Base-by-base conservation (phyloP, 345 rosid genomes). In the Syzygium oleosum region DNA sequence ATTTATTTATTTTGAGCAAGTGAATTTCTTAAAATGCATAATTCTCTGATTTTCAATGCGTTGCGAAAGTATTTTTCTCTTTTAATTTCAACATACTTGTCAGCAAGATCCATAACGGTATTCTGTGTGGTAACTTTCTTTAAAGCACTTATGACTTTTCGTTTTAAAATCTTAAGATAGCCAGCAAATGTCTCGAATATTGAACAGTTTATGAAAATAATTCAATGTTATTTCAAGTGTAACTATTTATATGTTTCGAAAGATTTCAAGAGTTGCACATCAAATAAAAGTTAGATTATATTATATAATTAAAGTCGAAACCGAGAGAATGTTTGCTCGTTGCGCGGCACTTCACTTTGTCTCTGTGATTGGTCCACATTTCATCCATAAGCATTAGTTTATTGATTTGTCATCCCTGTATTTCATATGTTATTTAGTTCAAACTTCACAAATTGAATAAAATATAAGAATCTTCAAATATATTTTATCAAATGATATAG, bases 161-260 rank as follows among this genome's bases (percentile, higher is more conserved):
- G 16, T 29, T 13, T n/a, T 29, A 55, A 55, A 54, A 55, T 55
- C 22, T 55, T 2, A 55, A 3, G 4, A 55, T 55, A 55, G 27
- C 5, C 27, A 8, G 22, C 3, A 1, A 16, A 31, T 22, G 17
- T 31, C 79, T 68, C 0, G 46, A 68, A 68, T 68, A 2, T 34
- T 17, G 0, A 34, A 9, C 9, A 34, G 79, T 16, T 68, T 9
- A 0, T 0, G 1, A 34, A 2, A 31, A 17, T 4, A 31, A 68
- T 34, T 34, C 43, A 1, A 34, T 0, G 1, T 1, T 17, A 68
- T 68, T 68, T 22, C 43, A 34, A 3, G 0, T 0, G 43, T 0
- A 0, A 68, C 23, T 68, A 0, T 34, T 2, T 68, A 0, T 17
- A 0, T 34, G 0, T 31, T 17, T 34, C 0, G 1, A 31, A 34